Evolutionary conservation across 805 yeast species (phyloP), one percentile per base, ranked within the genome.

Genomic region (Lipomyces orientalis): DNA sequence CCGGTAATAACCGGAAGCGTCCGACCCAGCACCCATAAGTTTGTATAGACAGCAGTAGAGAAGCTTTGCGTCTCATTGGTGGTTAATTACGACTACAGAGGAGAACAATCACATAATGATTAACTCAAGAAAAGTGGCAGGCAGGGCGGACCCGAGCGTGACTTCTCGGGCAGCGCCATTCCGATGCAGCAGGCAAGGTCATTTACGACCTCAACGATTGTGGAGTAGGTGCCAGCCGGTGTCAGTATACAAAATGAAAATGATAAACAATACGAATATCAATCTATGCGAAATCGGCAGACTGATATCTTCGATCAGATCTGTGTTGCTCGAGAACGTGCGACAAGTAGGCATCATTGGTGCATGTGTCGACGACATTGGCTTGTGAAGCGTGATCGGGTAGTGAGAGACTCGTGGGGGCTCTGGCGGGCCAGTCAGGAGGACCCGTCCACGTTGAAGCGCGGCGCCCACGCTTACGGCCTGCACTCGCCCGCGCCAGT

Each of bases 401-500:
- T 37, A 12, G 43, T 1, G 43, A 4, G 43, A 37, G 43, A 37
- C 43, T 37, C 49, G 49, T 43, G 10, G 3, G 2, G 49, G 49
- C 49, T 19, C n/a, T 43, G 49, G 49, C 22, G 49, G 49, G 49
- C 43, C 43, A 37, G 43, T 37, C 14, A 37, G 43, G 14, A 37
- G 43, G 43, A 37, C 43, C 43, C 10, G 49, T 43, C 49, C 2
- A 19, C 8, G 9, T 43, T 43, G 49, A 43, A n/a, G 49, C 49
- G 49, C 14, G 29, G 29, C 29, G 43, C 10, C 49, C 49, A 16
- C 49, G 22, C 22, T 9, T n/a, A n/a, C 49, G 49, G 49, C 49
- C 49, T 5, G 49, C 49, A 43, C 49, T 43, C 49, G 49, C 49
- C 49, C 49, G 49, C 16, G 22, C 49, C 49, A 25, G 49, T 54